phyloP scores from a whole-genome alignment of 2,329 filamentous ascomycete species.

The Penicillium sp. region DNA sequence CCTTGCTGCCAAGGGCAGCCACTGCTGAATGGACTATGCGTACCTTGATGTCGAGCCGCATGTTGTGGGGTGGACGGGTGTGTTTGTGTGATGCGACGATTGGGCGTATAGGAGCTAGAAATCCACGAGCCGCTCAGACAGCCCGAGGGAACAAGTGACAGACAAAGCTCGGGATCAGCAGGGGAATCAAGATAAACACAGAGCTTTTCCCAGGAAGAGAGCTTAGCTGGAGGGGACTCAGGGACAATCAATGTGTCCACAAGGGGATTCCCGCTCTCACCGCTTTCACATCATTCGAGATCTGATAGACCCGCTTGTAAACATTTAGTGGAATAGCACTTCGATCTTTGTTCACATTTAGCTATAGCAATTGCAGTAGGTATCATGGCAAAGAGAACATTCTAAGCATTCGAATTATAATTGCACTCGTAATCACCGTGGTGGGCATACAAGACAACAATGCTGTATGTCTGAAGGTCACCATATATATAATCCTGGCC shows the following conservation, averaged over 20 bases:
- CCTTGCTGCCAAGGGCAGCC: background rate
- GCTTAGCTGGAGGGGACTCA: slow-evolving; percentile 23
- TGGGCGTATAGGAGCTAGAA: slow-evolving; percentile 29
- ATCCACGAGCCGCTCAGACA: slow-evolving; percentile 37
- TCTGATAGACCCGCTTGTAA: background rate
- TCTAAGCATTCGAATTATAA: no score
- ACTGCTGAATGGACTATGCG: slow-evolving; percentile 17
- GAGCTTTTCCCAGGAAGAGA: slow-evolving; percentile 16
- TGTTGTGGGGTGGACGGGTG: slow-evolving; percentile 40
- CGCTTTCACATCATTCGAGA: slow-evolving; percentile 18
- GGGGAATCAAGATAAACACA: slow-evolving; percentile 14
- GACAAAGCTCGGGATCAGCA: slow-evolving; percentile 14
- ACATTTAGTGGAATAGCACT: background rate
- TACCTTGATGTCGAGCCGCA: slow-evolving; percentile 64
- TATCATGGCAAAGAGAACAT: no score
- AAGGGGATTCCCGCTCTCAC: slow-evolving; percentile 29
- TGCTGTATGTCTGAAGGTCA: no score
- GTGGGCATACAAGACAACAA: no score
- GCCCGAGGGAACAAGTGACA: slow-evolving; percentile 24
- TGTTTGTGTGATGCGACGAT: slow-evolving; percentile 38
- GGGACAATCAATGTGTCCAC: slow-evolving; percentile 32
- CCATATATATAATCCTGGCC: no score
- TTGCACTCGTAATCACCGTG: no score
- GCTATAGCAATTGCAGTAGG: background rate
- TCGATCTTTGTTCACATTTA: background rate